These are phyloP conservation scores for Botrytis paeoniae DNA, from an alignment of 2,329 filamentous ascomycete species.

Conservation along the genomic window DNA sequence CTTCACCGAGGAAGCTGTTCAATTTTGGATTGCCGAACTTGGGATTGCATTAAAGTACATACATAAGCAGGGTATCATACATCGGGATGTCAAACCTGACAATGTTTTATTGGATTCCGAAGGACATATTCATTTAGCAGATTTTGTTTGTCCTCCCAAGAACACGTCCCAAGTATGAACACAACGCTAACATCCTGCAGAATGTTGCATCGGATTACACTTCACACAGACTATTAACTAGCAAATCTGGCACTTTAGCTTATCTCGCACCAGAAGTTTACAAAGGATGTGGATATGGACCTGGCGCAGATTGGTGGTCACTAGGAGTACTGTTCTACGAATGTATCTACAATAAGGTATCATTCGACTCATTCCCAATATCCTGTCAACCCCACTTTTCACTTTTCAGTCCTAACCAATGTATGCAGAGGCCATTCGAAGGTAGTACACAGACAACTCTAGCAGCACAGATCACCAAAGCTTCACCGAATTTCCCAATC, in stretches of 20 bases:
- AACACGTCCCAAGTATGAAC: constrained; percentile 9
- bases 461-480: constrained; percentile 75
- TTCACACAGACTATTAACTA: constrained; percentile 77
- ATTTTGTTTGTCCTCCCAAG: constrained; percentile 69
- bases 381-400: background rate
- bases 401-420: constrained; percentile 13
- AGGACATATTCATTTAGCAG: constrained; percentile 93
- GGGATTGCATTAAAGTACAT: constrained; percentile 88
- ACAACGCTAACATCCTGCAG: constrained; percentile 50
- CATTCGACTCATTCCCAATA: constrained; percentile 31
- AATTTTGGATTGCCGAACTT: constrained; percentile 95
- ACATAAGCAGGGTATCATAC: constrained; percentile 82
- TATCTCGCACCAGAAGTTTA: constrained; percentile 97
- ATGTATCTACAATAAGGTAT: constrained; percentile 97
- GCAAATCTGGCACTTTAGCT: constrained; percentile 93
- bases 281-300: constrained; percentile 80
- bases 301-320: constrained; percentile 97
- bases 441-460: constrained; percentile 80
- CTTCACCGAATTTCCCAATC: constrained; percentile 82
- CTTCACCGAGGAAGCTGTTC: constrained; percentile 94
- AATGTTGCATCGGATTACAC: constrained; percentile 95
- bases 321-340: constrained; percentile 98
- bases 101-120: constrained; percentile 85
- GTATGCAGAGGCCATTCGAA: constrained; percentile 78
- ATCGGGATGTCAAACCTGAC: constrained; percentile 88